Percentiles rank a stretch among this genome's conserved stretches.
Conservation (phyloP, 2,329 filamentous ascomycete species). For the Bipolaris oryzae region DNA sequence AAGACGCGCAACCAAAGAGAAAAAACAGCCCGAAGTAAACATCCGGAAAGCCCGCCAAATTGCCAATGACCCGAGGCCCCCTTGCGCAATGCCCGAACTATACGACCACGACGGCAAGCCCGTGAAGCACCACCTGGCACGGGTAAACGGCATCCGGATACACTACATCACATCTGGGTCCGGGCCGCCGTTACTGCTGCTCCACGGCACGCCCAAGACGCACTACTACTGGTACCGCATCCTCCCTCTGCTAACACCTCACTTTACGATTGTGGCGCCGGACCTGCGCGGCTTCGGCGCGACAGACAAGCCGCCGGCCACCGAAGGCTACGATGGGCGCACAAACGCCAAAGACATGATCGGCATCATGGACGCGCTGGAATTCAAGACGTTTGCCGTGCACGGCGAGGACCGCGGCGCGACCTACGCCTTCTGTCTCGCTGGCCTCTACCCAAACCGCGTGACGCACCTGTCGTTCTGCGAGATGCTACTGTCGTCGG, state of each 20-base stretch:
- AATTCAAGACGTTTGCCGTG: constrained; percentile 80
- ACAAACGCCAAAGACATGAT: constrained; percentile 46
- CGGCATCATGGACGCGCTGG: constrained; percentile 37
- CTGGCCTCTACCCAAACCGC: constrained; percentile 22
- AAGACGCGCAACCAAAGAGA: no score
- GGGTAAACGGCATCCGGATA: constrained; percentile 29
- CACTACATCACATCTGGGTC: constrained; percentile 31
- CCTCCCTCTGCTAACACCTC: constrained; percentile 41
- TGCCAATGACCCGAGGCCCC: neutral
- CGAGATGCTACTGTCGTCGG: constrained; percentile 28
- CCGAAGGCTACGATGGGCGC: constrained; percentile 46
- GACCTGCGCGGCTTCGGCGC: constrained; percentile 49
- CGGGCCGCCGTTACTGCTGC: constrained; percentile 24
- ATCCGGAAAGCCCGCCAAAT: no score
- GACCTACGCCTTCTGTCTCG: constrained; percentile 27
- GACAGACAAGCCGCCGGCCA: constrained; percentile 49
- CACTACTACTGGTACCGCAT: constrained; percentile 48
- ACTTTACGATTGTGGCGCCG: constrained; percentile 48
- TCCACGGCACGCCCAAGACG: constrained; percentile 32
- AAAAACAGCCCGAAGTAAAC: no score
- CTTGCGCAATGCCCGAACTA: constrained; percentile 24
- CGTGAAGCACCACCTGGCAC: constrained; percentile 25
- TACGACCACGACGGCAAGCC: constrained; percentile 25
- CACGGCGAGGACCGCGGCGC: constrained; percentile 58
- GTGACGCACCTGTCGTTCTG: constrained; percentile 29